Conservation (phyloP, 805 yeast genomes). For the Pichia cabralensis region DNA sequence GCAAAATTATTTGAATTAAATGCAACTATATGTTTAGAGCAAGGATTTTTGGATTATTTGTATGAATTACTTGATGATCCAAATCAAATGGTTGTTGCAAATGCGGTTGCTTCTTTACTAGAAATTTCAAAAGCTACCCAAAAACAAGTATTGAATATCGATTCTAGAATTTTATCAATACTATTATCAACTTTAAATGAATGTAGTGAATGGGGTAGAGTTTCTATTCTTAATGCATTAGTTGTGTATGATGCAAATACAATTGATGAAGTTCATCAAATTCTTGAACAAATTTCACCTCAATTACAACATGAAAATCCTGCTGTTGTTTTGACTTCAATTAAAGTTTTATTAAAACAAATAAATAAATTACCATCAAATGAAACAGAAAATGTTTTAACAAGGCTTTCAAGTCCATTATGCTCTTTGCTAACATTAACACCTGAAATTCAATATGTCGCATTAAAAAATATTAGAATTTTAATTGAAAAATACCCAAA, state of each 20-base stretch:
- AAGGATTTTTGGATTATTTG: slow-evolving; percentile 70
- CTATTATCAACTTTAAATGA: slow-evolving; percentile 82
- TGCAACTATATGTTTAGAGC: slow-evolving; percentile 70
- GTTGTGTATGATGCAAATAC: slow-evolving; percentile 55
- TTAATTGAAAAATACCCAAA: slow-evolving; percentile 82
- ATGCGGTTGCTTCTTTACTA: slow-evolving; percentile 75
- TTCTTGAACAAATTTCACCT: slow-evolving; percentile 83
- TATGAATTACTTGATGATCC: slow-evolving; percentile 66
- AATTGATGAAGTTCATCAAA: slow-evolving; percentile 64
- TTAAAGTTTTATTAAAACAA: slow-evolving; percentile 72
- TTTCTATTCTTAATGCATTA: slow-evolving; percentile 75
- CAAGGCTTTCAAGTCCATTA: slow-evolving; percentile 73
- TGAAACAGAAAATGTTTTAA: slow-evolving; percentile 38
- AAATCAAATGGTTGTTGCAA: slow-evolving; percentile 96
- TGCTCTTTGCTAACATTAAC: slow-evolving; percentile 81
- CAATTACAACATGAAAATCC: slow-evolving; percentile 97
- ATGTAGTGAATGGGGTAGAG: slow-evolving; percentile 99
- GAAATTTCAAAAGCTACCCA: slow-evolving; percentile 44
- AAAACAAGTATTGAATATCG: slow-evolving; percentile 26
- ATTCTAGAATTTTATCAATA: slow-evolving; percentile 39
- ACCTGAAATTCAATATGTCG: slow-evolving; percentile 92
- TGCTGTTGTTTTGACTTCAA: slow-evolving; percentile 79
- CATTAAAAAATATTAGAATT: slow-evolving; percentile 81
- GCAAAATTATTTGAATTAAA: slow-evolving; percentile 88
- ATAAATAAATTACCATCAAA: slow-evolving; percentile 34